Percentiles rank a stretch among this genome's conserved stretches.
These are phyloP conservation scores for Pseudogymnoascus sp. DNA, from an alignment of 2,329 filamentous ascomycete species.

Conservation along the genomic window DNA sequence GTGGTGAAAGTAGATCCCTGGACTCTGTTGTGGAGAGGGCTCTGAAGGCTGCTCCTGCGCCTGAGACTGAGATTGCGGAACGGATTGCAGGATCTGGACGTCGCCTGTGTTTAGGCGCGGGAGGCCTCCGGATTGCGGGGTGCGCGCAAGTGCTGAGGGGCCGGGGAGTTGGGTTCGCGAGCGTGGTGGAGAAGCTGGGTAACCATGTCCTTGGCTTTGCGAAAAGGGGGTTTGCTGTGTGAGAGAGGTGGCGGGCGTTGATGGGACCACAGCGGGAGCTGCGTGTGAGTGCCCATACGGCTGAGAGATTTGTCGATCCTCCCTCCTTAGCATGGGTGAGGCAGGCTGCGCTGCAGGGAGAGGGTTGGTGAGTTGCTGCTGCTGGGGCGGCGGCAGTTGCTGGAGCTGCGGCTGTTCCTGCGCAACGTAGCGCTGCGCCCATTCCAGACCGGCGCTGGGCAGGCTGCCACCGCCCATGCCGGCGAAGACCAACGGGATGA, in stretches of 20 bases:
- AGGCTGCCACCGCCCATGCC: constrained; percentile 58
- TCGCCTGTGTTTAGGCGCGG: constrained; percentile 35
- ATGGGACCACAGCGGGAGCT: constrained; percentile 23
- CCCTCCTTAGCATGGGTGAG: constrained; percentile 47
- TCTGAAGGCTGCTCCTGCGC: constrained; percentile 21
- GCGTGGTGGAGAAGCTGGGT: constrained; percentile 27
- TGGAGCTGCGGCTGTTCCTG: constrained; percentile 40
- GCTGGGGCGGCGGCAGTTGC: constrained; percentile 34
- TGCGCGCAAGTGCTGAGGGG: constrained; percentile 19
- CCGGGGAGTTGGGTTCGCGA: constrained; percentile 21
- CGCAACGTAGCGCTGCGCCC: constrained; percentile 57
- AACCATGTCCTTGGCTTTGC: constrained; percentile 20
- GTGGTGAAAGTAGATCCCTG: constrained; percentile 73
- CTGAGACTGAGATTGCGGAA: constrained; percentile 1
- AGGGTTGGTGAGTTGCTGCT: constrained; percentile 22
- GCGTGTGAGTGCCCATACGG: constrained; percentile 20
- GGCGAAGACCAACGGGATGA: constrained; percentile 68
- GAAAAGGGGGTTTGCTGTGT: constrained; percentile 8
- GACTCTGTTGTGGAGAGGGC: constrained; percentile 5
- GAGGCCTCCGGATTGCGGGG: constrained; percentile 26
- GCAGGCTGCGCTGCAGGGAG: constrained; percentile 26
- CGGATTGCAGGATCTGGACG: constrained; percentile 28
- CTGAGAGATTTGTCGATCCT: constrained; percentile 33
- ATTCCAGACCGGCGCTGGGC: constrained; percentile 54
- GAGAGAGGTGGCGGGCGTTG: constrained; percentile 21